Base-by-base conservation (phyloP, 208 protist genomes). In the Vickermania ingenoplastis region DNA sequence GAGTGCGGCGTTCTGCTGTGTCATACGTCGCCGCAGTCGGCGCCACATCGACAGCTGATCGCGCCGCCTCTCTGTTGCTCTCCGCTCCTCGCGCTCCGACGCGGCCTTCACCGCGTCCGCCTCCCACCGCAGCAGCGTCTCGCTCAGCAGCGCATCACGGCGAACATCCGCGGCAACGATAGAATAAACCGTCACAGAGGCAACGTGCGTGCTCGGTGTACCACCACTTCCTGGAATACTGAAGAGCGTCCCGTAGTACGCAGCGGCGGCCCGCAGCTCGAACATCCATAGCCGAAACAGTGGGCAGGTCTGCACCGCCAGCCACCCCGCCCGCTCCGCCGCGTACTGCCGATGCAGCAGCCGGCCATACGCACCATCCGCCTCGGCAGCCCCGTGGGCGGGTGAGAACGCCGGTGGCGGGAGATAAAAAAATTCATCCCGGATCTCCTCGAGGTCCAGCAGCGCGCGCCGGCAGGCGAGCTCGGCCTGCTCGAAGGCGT, bases 401-500 rank as follows among this genome's bases (percentile, higher is more conserved):
- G 36, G 36, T n/a, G 36, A 45, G 11, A 17, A n/a, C 36, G 36
- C 7, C 11, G 36, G 36, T 17, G 36, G 36, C 36, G 36, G 36
- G 11, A 45, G 36, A 7, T n/a, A 7, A 17, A 45, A 45, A 17
- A n/a, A 45, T 17, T 7, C 7, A 17, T 7, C 7, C 36, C 11
- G 36, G 17, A 45, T 45, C 11, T 45, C 65, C 30, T 74, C 79
- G 1, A 75, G 45, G 30, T 79, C 59, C 36, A 81, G 55, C 23
- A 94, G 59, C 59, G 82, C 53, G 41, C 78, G 70, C 23, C 78
- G 75, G 21, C 75, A 69, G 61, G 81, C 74, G 56, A 80, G 45
- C 53, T 87, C 79, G 0, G 84, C 81, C 29, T 87, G 80, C 29
- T 89, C 84, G 54, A 94, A 94, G 21, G 89, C 28, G 31, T 62